A percentile compares a stretch with the other conserved stretches of the same genome.
Evolutionary conservation across 345 rosid species (phyloP).

Genomic region (Jatropha curcas): DNA sequence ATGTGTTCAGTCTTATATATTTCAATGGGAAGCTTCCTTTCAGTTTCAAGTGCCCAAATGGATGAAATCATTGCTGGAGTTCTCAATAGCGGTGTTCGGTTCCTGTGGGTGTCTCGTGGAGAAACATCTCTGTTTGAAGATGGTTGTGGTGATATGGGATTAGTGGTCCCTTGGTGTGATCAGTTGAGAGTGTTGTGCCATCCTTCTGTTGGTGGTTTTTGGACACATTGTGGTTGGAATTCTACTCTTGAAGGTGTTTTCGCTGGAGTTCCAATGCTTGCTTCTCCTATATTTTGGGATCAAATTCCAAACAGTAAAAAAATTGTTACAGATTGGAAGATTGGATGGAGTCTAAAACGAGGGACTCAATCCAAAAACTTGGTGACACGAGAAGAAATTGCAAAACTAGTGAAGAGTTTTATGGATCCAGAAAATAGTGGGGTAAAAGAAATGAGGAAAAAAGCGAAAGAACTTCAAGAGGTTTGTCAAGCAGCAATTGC

Average conservation of each 20-base stretch:
- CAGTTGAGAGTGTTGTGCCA: constrained; percentile 29
- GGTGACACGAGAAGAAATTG: constrained; percentile 23
- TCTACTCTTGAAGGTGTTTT: constrained; percentile 29
- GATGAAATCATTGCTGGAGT: constrained; percentile 24
- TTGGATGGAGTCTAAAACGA: constrained; percentile 26
- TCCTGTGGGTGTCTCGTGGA: constrained; percentile 25
- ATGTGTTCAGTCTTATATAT: constrained; percentile 24
- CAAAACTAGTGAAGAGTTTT: constrained; percentile 17
- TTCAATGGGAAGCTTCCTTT: constrained; percentile 35
- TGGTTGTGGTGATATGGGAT: constrained; percentile 5
- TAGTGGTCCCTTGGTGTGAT: constrained; percentile 32
- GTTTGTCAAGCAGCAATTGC: constrained; percentile 18
- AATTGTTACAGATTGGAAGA: constrained; percentile 27
- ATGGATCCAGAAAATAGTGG: constrained; percentile 20
- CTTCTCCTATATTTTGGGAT: constrained; percentile 31
- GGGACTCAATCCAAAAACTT: neutral
- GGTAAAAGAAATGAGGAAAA: constrained; percentile 15
- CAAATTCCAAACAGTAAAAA: constrained; percentile 22
- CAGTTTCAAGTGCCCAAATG: constrained; percentile 22
- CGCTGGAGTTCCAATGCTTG: constrained; percentile 31
- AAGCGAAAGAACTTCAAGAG: constrained; percentile 14
- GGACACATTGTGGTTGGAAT: constrained; percentile 38
- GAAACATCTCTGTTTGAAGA: neutral
- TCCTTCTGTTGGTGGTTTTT: constrained; percentile 32
- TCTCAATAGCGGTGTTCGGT: constrained; percentile 15